phyloP scores from a whole-genome alignment of 2,329 filamentous ascomycete genomes.

The Apiospora koreana region DNA sequence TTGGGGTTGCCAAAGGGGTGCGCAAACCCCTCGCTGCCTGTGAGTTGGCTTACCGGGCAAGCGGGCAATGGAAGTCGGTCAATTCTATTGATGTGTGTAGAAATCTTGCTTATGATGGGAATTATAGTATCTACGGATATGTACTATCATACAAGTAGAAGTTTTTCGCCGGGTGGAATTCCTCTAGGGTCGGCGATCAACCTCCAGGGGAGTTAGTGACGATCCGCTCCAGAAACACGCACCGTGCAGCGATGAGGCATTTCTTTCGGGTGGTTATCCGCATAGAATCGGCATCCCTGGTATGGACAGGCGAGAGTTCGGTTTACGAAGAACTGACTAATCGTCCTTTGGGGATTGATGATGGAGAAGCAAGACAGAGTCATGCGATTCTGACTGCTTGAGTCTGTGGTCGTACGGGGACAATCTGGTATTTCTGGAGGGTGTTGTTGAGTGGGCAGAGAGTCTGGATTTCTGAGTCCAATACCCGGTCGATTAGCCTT shows the following conservation, averaged over 20 bases:
- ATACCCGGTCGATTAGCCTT: not conserved
- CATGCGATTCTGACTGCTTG: not conserved
- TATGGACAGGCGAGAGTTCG: not conserved
- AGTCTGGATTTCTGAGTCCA: too few species aligned
- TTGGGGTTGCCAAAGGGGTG: not conserved
- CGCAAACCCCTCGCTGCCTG: not conserved
- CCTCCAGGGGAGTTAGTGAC: not conserved
- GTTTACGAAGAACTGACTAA: constrained; percentile 8
- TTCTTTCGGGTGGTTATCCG: not conserved
- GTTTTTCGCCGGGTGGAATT: not conserved
- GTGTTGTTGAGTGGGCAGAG: not conserved
- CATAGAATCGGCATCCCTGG: not conserved
- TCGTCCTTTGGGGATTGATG: not conserved
- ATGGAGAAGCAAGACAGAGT: not conserved
- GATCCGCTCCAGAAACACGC: not conserved
- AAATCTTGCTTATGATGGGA: too few species aligned
- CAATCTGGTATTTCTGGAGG: not conserved
- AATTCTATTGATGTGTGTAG: not conserved
- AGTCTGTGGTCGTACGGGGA: not conserved
- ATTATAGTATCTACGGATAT: not conserved
- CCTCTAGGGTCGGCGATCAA: not conserved
- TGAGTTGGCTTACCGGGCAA: not conserved
- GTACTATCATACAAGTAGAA: too few species aligned
- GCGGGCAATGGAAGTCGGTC: not conserved
- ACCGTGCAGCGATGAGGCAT: not conserved